Conservation (phyloP, 306 rosid genomes). For the Quercus cerris region DNA sequence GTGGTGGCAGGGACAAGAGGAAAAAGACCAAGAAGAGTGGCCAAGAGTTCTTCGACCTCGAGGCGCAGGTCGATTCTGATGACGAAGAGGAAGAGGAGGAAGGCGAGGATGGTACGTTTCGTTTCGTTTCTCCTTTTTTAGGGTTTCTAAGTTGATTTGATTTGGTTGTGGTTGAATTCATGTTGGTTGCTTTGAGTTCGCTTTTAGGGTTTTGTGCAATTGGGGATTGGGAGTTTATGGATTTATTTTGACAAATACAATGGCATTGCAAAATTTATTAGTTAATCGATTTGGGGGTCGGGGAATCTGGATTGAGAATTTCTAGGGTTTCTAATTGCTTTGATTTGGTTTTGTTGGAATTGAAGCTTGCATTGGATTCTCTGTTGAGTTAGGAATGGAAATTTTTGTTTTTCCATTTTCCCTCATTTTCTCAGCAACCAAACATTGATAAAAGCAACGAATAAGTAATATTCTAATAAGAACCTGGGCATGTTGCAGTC, state of each 20-base stretch:
- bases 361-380: no score
- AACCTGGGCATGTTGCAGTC: slow-evolving; percentile 85
- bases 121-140: background rate
- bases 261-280: no score
- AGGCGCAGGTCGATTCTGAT: slow-evolving; percentile 74
- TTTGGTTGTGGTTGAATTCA: background rate
- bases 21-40: slow-evolving; percentile 23
- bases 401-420: background rate
- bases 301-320: no score
- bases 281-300: no score
- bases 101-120: slow-evolving; percentile 73
- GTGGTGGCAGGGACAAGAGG: slow-evolving; percentile 30
- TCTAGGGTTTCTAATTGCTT: background rate
- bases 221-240: no score
- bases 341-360: background rate
- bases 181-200: background rate
- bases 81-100: slow-evolving; percentile 96
- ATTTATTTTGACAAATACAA: no score
- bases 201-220: no score
- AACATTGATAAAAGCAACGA: background rate
- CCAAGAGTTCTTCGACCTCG: slow-evolving; percentile 61
- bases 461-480: background rate
- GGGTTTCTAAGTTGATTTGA: background rate
- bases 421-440: slow-evolving; percentile 14
- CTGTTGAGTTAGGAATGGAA: background rate